These are phyloP conservation scores for Nannochloris sp. DNA, from an alignment of 139 green algal species.

Conservation along the genomic window DNA sequence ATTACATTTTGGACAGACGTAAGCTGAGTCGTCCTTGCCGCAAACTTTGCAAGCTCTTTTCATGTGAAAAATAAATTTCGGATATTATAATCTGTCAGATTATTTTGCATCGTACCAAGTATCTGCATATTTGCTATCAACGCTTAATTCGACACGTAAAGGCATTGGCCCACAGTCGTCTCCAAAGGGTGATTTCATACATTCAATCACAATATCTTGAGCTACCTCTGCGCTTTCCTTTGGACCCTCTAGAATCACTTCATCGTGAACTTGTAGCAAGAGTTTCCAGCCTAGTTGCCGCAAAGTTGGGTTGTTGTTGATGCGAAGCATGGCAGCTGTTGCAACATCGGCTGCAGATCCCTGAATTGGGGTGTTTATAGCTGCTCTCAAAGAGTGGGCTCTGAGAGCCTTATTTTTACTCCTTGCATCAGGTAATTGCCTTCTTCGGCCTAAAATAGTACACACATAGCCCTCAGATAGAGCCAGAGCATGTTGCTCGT, in stretches of 20 bases:
- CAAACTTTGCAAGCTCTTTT: neutral
- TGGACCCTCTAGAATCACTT: conserved; percentile 96
- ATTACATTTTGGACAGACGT: conserved; percentile 73
- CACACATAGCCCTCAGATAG: conserved; percentile 45
- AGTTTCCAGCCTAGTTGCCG: conserved; percentile 73
- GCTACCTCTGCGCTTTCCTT: conserved; percentile 60
- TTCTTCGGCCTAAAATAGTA: conserved; percentile 77
- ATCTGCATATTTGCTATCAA: conserved; percentile 80
- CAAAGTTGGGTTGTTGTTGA: conserved; percentile 51
- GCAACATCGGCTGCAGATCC: conserved; percentile 89
- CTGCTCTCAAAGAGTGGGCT: conserved; percentile 60
- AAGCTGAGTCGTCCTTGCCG: conserved; percentile 19
- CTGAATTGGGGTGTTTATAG: conserved; percentile 98
- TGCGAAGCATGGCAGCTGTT: conserved; percentile 86
- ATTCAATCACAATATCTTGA: conserved; percentile 54
- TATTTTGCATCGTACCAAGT: conserved; percentile 98
- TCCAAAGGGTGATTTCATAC: conserved; percentile 84
- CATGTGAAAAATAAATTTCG: neutral
- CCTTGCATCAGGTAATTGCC: conserved; percentile 62
- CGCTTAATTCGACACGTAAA: conserved; percentile 73
- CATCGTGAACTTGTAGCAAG: conserved; percentile 95
- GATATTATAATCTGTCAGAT: neutral
- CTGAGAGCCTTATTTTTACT: conserved; percentile 9
- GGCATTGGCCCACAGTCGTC: conserved; percentile 29
- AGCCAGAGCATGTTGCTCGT: conserved; percentile 41